Conservation (phyloP, 2,329 filamentous ascomycete genomes). For the Curvularia verruculosa region DNA sequence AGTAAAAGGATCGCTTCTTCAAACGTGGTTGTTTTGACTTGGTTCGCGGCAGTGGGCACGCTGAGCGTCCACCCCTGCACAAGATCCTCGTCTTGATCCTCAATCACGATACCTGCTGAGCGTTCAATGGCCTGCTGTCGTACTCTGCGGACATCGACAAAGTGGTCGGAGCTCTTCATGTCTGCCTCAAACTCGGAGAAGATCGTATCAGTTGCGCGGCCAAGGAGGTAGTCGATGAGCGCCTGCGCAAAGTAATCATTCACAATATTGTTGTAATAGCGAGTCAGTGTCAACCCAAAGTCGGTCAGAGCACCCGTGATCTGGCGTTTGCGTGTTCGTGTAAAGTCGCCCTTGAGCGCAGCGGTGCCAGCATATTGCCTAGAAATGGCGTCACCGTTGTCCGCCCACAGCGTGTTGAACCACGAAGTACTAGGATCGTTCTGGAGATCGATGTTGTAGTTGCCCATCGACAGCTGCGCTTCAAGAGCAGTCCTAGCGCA, state of each 20-base stretch:
- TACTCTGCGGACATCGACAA: slow-evolving; percentile 82
- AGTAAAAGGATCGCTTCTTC: slow-evolving; percentile 88
- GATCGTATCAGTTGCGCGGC: slow-evolving; percentile 81
- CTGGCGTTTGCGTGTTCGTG: slow-evolving; percentile 85
- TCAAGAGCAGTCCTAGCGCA: slow-evolving; percentile 85
- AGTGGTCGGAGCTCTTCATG: slow-evolving; percentile 92
- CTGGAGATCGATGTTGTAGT: slow-evolving; percentile 76
- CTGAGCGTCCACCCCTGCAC: slow-evolving; percentile 88
- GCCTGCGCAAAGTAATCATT: slow-evolving; percentile 98
- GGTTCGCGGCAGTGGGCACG: slow-evolving; percentile 74
- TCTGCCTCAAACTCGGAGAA: slow-evolving; percentile 95
- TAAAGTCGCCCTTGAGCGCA: slow-evolving; percentile 96
- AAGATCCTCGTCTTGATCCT: slow-evolving; percentile 78
- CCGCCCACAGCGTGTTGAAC: slow-evolving; percentile 97
- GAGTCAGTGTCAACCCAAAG: slow-evolving; percentile 82
- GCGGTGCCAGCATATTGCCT: slow-evolving; percentile 96
- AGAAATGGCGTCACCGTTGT: slow-evolving; percentile 95
- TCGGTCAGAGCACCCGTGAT: slow-evolving; percentile 92
- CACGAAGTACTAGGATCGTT: slow-evolving; percentile 80
- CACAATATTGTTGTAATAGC: slow-evolving; percentile 85
- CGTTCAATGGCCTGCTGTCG: slow-evolving; percentile 89
- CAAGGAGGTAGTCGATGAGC: slow-evolving; percentile 90
- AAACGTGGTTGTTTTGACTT: slow-evolving; percentile 70
- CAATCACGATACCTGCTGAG: slow-evolving; percentile 82
- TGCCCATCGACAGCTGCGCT: slow-evolving; percentile 74